These are phyloP conservation scores for Canavalia gladiata DNA, from an alignment of 306 rosid species.

Conservation along the genomic window DNA sequence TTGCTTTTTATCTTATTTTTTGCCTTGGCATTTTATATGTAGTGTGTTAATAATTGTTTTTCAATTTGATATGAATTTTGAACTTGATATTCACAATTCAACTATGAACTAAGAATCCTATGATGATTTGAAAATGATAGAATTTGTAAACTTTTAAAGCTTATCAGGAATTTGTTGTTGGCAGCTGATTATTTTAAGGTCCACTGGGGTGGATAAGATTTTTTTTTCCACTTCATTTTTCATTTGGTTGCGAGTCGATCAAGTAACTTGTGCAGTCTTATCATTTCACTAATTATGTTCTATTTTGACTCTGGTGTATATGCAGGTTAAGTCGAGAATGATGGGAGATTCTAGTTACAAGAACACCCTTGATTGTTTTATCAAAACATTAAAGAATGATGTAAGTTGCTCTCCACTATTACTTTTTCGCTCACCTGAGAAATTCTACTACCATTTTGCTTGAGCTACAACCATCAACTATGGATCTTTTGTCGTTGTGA, in stretches of 20 bases:
- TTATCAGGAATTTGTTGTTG: background rate
- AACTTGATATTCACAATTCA: background rate
- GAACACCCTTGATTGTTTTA: conserved; percentile 89
- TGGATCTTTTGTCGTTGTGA: conserved; percentile 8
- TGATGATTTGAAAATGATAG: conserved; percentile 31
- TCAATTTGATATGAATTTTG: conserved; percentile 8
- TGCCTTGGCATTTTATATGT: background rate
- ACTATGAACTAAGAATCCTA: background rate
- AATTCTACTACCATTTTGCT: conserved; percentile 28
- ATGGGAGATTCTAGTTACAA: conserved; percentile 97
- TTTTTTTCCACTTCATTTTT: background rate
- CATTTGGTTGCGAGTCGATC: conserved; percentile 30
- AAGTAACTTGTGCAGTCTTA: conserved; percentile 18
- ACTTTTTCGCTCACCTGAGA: conserved; percentile 27
- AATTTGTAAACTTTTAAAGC: conserved; percentile 1
- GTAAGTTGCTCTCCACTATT: conserved; percentile 57
- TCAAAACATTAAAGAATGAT: conserved; percentile 92
- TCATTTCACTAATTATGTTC: conserved; percentile 28
- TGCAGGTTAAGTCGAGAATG: conserved; percentile 99
- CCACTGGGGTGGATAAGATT: conserved; percentile 4
- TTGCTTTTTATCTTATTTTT: background rate
- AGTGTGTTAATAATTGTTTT: background rate
- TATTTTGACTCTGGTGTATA: conserved; percentile 45
- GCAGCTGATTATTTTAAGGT: background rate
- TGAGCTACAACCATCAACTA: background rate